Conservation (phyloP, 192 early-diverging fungal species). For the Bifiguratus adelaidae region DNA sequence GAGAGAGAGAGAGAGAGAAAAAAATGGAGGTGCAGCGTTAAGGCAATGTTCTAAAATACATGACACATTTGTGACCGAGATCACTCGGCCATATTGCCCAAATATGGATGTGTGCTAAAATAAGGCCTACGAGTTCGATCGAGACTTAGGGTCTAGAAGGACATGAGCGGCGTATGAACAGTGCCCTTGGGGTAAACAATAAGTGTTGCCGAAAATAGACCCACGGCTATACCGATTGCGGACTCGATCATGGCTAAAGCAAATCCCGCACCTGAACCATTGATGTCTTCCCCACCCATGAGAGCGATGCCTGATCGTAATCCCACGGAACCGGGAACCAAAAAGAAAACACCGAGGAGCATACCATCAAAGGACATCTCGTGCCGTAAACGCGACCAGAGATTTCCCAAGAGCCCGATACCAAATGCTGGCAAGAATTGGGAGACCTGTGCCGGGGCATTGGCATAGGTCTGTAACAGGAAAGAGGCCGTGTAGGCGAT, state of each 20-base stretch:
- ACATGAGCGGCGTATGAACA: conserved; percentile 31
- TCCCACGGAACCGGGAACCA: conserved; percentile 72
- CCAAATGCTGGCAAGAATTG: conserved; percentile 66
- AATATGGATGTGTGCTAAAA: no score
- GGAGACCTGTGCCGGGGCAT: conserved; percentile 39
- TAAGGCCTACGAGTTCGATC: no score
- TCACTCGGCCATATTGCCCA: no score
- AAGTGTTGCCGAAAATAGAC: conserved; percentile 56
- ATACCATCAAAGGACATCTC: conserved; percentile 74
- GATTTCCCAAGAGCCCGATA: conserved; percentile 71
- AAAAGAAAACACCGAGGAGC: conserved; percentile 64
- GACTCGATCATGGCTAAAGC: conserved; percentile 15
- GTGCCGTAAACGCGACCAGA: conserved; percentile 64
- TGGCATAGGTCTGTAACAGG: conserved; percentile 36
- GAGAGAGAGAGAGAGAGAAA: no score
- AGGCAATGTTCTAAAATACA: no score
- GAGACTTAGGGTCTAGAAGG: conserved; percentile 24
- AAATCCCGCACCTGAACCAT: conserved; percentile 2
- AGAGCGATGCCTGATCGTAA: conserved; percentile 49
- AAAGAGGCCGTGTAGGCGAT: conserved; percentile 57
- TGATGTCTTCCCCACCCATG: conserved; percentile 38
- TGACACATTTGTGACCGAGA: no score
- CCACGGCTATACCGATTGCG: conserved; percentile 53
- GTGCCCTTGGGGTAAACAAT: conserved; percentile 44
- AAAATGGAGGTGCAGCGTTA: no score